phyloP scores from a whole-genome alignment of 164 flowering plant genomes.

The Stephania japonica region DNA sequence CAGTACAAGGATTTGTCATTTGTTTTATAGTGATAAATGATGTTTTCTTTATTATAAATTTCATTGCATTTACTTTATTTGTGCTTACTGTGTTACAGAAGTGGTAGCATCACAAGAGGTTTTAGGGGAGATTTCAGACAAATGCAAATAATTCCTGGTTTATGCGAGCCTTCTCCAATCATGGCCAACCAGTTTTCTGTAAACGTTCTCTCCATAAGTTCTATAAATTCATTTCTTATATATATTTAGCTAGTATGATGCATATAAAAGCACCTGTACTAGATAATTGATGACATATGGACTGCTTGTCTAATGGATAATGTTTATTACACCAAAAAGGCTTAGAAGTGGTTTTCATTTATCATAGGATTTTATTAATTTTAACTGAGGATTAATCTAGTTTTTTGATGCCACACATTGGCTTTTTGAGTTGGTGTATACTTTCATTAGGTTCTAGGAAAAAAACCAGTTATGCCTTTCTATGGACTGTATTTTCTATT shows the following conservation, averaged over 20 bases:
- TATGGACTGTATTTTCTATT: neutral
- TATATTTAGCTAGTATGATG: no score
- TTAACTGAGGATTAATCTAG: no score
- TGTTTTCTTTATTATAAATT: neutral
- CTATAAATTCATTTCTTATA: no score
- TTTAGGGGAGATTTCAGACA: constrained; percentile 96
- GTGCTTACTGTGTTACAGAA: constrained; percentile 39
- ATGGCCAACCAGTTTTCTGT: constrained; percentile 99
- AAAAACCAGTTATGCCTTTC: neutral
- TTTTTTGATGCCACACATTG: no score
- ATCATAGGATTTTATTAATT: neutral
- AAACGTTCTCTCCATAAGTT: constrained; percentile 23
- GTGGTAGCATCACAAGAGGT: constrained; percentile 99
- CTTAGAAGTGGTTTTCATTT: neutral
- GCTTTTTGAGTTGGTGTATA: neutral
- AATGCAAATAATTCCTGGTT: constrained; percentile 89
- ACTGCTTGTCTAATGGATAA: neutral
- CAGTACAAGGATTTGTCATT: neutral
- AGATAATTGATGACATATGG: neutral
- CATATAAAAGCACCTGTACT: no score
- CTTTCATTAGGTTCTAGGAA: neutral
- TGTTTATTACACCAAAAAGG: neutral
- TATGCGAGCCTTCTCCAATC: constrained; percentile 78
- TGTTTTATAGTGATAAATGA: neutral
- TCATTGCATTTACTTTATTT: neutral